These are phyloP conservation scores for Hymenoscyphus infarciens DNA, from an alignment of 2,329 filamentous ascomycete genomes.

Conservation along the genomic window DNA sequence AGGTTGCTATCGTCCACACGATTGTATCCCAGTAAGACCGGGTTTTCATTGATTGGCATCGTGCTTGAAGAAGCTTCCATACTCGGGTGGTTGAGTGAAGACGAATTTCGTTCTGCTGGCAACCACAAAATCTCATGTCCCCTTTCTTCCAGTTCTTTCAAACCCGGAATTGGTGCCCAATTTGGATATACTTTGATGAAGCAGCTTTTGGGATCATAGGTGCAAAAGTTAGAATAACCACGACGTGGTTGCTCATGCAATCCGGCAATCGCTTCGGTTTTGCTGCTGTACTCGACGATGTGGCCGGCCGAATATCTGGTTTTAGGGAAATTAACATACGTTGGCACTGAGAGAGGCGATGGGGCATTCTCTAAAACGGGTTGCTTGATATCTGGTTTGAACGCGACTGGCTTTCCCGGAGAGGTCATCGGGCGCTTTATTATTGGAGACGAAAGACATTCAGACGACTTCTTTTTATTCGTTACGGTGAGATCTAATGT, in stretches of 20 bases:
- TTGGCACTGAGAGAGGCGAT: constrained; percentile 1
- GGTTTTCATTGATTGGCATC: neutral
- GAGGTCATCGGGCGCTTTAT: neutral
- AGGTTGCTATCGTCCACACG: neutral
- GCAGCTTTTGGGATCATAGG: constrained; percentile 15
- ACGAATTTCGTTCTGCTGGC: neutral
- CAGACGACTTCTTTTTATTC: neutral
- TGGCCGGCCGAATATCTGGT: constrained; percentile 11
- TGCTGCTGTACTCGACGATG: constrained; percentile 15
- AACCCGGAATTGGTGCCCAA: constrained; percentile 14
- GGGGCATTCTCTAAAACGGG: neutral
- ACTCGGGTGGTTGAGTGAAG: neutral
- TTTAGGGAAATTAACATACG: constrained; percentile 21
- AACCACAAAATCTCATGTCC: constrained; percentile 19
- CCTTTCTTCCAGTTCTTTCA: constrained; percentile 14
- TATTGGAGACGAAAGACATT: neutral
- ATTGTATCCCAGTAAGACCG: neutral
- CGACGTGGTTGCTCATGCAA: constrained; percentile 17
- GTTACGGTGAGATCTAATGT: neutral
- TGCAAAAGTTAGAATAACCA: constrained; percentile 22
- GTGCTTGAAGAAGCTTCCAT: neutral
- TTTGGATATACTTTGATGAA: constrained; percentile 14
- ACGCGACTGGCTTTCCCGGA: neutral
- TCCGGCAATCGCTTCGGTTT: constrained; percentile 20
- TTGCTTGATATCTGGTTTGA: neutral